Evolutionary conservation across 2,329 filamentous ascomycete species (phyloP), one percentile per base, ranked within the genome.

Genomic region (Hypoxylon sp.): DNA sequence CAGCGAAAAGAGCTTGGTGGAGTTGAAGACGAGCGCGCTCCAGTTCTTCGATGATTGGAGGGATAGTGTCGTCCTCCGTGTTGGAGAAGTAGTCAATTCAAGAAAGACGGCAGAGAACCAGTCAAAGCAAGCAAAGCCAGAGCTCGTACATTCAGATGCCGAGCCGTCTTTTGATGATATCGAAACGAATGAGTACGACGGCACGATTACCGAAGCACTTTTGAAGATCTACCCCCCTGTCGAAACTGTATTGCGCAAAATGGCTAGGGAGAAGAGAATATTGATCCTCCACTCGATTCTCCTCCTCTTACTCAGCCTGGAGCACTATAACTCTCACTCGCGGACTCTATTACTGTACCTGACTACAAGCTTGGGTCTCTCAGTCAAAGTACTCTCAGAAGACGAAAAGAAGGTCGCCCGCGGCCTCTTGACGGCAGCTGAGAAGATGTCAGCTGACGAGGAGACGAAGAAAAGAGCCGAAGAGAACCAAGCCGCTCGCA

Each of bases 341-440:
- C 86, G 92, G 2, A 83, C 91, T 1, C 80, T 96, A 12, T 81
- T 96, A 60, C 80, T 93, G 11, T 83, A 91, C 66, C 76, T 94
- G 32, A 83, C 91, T 0, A 91, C 90, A 0, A 92, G 90, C 9
- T 81, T 97, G 2, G 84, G 88, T n/a, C 80, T 97, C 16, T 84
- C 89, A 0, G 78, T 89, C 16, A 84, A 84, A 20, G 77, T 89
- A 0, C 82, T 96, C 9, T 86, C 89, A 32, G 85, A 89, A 46
- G 88, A 93, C 56, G 93, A 98, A 77, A 84, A 87, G 48, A 89
- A 91, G 50, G 85, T 97, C 12, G 93, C 93, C 0, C 85, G 88
- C 53, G 91, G 89, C 0, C 82, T 98, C 0, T 84, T 96, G 0
- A 86, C 90, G 69, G 89, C 91, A 22, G 93, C 91, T 11, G 87